phyloP scores from a whole-genome alignment of 192 early-diverging fungal genomes.

The Gaertneriomyces sp. region DNA sequence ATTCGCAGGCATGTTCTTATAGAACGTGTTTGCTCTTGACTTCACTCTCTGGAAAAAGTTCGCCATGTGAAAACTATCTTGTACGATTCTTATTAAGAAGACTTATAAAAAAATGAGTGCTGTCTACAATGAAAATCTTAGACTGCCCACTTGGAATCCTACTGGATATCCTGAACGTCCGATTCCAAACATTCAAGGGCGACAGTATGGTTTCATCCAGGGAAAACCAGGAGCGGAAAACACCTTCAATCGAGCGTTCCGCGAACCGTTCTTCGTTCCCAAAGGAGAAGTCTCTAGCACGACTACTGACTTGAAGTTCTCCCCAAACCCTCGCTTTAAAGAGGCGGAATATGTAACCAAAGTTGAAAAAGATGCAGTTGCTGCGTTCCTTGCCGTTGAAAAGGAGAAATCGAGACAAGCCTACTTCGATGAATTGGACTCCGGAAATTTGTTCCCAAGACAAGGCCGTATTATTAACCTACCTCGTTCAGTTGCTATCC shows the following conservation, averaged over 20 bases:
- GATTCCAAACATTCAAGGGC: background rate
- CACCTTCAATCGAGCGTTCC: background rate
- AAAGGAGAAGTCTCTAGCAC: background rate
- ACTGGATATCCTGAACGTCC: background rate
- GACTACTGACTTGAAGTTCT: background rate
- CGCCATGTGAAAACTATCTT: background rate
- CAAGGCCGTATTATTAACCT: background rate
- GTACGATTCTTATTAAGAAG: conserved; percentile 1
- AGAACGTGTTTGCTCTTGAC: background rate
- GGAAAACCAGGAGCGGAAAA: background rate
- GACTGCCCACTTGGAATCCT: background rate
- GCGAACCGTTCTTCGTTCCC: background rate
- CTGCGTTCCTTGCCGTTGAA: conserved; percentile 2
- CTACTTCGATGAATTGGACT: conserved; percentile 8
- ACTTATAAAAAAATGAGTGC: conserved; percentile 1
- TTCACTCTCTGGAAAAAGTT: background rate
- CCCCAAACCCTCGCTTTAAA: background rate
- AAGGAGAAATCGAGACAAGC: conserved; percentile 14
- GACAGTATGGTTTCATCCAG: background rate
- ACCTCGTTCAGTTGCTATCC: background rate
- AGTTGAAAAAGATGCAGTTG: conserved; percentile 4
- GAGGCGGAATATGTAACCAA: conserved; percentile 10
- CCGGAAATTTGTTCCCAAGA: background rate
- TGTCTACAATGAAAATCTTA: background rate
- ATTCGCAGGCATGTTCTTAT: background rate